Percentiles rank a stretch among this genome's conserved stretches.
Conservation (phyloP, 1,284 basidiomycete genomes). For the Xerocomus amazonicus region DNA sequence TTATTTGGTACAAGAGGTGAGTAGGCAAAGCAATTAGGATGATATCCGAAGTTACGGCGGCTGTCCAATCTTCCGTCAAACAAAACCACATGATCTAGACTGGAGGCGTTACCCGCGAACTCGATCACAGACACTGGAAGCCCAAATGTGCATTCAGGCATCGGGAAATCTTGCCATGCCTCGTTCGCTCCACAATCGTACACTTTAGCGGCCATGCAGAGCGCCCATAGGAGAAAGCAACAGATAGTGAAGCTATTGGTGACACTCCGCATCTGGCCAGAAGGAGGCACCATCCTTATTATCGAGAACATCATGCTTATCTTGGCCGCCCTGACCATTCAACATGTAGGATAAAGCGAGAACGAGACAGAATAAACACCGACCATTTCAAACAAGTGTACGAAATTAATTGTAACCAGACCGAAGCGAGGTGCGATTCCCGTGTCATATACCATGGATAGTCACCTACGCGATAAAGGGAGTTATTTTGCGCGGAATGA, state of each 20-base stretch:
- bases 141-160: slow-evolving; percentile 8
- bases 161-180: slow-evolving; percentile 10
- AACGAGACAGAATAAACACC: not conserved
- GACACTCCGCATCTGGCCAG: slow-evolving; percentile 3
- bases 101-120: slow-evolving; percentile 9
- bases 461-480: slow-evolving; percentile 3
- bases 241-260: not conserved
- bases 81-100: not conserved
- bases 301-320: slow-evolving; percentile 20
- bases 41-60: slow-evolving; percentile 13
- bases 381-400: slow-evolving; percentile 15
- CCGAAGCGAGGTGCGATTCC: slow-evolving; percentile 8
- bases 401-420: slow-evolving; percentile 13
- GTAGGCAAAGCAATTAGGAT: slow-evolving; percentile 16
- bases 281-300: slow-evolving; percentile 2
- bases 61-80: slow-evolving; percentile 11
- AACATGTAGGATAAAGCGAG: not conserved
- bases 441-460: slow-evolving; percentile 7
- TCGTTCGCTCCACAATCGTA: slow-evolving; percentile 13
- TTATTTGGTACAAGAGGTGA: slow-evolving; percentile 10
- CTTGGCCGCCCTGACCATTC: slow-evolving; percentile 10
- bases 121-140: slow-evolving; percentile 7
- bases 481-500: not conserved
- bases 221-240: slow-evolving; percentile 10
- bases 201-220: slow-evolving; percentile 3